Base-by-base conservation (phyloP, 805 yeast genomes). In the Cyberlindnera subsufficiens region DNA sequence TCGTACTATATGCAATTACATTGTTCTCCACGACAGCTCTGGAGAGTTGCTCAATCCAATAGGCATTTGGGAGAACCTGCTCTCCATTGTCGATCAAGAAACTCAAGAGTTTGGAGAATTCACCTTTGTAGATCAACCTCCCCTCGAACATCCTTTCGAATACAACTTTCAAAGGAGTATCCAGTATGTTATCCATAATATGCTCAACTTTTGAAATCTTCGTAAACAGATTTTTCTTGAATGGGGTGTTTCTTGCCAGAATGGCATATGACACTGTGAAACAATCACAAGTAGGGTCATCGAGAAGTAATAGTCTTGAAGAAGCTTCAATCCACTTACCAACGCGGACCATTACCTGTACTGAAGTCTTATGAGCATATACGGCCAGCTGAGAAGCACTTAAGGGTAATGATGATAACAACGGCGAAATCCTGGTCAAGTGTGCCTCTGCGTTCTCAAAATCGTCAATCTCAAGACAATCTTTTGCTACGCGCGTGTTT, bases 311-410 rank as follows among this genome's bases (percentile, higher is more conserved):
- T 9, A 51, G 39, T 38, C 49, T 46, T 5, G 55, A 46, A 5
- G 54, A 35, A 4, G 54, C 56, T 14, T 54, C 58, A 3, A 49
- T 31, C 55, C 55, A 54, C 37, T 48, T 52, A 5, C 45, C 43
- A 8, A 51, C 15, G n/a, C 50, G 48, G 3, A 48, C 38, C 50
- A 52, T 46, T 6, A 51, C 46, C 19, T 46, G 50, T 5, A 46
- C 45, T n/a, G 49, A 38, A 1, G 47, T 42, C 9, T 38, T 42
- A 11, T 44, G 46, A 1, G 45, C 18, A 19, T 48, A 45, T 3
- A 35, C 22, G 8, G 44, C 15, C 9, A 43, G 15, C 9, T 39
- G 36, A 8, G 22, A 8, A 1, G n/a, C 30, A 25, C n/a, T 25
- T 14, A 19, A 6, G n/a, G 34, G 35, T 14, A 37, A 31, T 3